Base-by-base conservation (phyloP, 139 green algal species). In the Coelastrella sp. region DNA sequence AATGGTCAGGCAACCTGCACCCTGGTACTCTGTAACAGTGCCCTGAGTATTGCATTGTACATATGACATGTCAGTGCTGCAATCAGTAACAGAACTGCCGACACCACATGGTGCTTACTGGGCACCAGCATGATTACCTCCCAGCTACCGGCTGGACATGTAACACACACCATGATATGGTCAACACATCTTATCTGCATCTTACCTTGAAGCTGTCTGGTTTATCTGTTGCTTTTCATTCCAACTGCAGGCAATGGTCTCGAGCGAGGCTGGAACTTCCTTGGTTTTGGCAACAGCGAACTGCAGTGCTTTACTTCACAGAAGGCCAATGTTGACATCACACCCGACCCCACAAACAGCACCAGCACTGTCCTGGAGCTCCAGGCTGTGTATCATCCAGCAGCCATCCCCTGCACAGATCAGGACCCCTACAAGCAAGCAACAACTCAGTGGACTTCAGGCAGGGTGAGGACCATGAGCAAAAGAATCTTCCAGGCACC, bases 271-370 rank as follows among this genome's bases (percentile, higher is more conserved):
- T 79, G 71, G 71, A 32, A 64, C 71, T 79, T 79, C 40, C 37
- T 27, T 17, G 71, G 71, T 40, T 79, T 60, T 40, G 71, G 71
- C 27, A 32, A 45, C 45, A 62, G 37, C 30, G 71, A 79, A 40
- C n/a, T 41, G 15, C 71, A 79, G 71, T 79, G 71, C 45, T 79
- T 79, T 27, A 62, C 71, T 21, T 30, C 71, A 63, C 38, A 79
- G 5, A 9, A 25, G 5, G 25, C 41, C 32, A 79, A 40, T n/a
- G 41, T 79, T 4, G 71, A 43, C 8, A 27, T 79, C 40, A 62
- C 62, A 2, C 71, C 37, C 35, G 45, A 79, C 4, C 19, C 71
- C 19, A 45, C 41, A 15, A 32, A 30, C 7, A 2, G 38, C 45
- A 62, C 32, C 9, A 62, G 62, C 45, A 41, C 25, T 32, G 41